phyloP scores from a whole-genome alignment of 2,329 filamentous ascomycete species.

The Ophiocordyceps robertsii region DNA sequence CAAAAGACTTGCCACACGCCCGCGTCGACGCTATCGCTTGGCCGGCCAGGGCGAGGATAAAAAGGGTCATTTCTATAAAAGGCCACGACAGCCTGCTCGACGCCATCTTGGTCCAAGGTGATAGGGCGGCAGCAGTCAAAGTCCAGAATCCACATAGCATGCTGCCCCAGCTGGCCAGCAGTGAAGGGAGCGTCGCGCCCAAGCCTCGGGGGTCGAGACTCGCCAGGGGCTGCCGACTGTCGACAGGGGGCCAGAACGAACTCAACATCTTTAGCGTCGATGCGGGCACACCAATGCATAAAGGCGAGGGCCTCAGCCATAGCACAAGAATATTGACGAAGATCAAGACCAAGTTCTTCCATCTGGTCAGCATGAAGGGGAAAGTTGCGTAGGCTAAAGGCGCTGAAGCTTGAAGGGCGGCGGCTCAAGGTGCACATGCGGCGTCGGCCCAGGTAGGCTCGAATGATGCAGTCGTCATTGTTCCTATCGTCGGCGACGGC shows the following conservation, averaged over 20 bases:
- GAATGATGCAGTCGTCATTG: slow-evolving; percentile 33
- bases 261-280: slow-evolving; percentile 41
- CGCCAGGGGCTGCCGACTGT: too few species aligned
- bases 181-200: background rate
- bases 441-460: slow-evolving; percentile 32
- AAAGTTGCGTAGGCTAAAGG: slow-evolving; percentile 33
- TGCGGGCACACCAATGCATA: slow-evolving; percentile 30
- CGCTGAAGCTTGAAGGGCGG: background rate
- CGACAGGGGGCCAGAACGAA: slow-evolving; percentile 31
- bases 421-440: too few species aligned
- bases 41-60: slow-evolving; percentile 26
- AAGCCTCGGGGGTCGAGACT: background rate
- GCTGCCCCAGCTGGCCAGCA: slow-evolving; percentile 12
- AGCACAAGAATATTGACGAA: slow-evolving; percentile 20
- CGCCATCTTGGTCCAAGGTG: slow-evolving; percentile 22
- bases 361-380: slow-evolving; percentile 36
- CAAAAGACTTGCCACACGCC: background rate
- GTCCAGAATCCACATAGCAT: slow-evolving; percentile 31
- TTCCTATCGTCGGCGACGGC: slow-evolving; percentile 8
- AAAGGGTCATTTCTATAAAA: slow-evolving; percentile 39
- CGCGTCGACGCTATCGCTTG: background rate
- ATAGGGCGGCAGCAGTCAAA: slow-evolving; percentile 26
- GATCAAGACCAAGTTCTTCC: slow-evolving; percentile 23
- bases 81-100: slow-evolving; percentile 24
- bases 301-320: slow-evolving; percentile 38